phyloP scores from a whole-genome alignment of 768 basidiomycete genomes.

The Tremella yokohamensis region DNA sequence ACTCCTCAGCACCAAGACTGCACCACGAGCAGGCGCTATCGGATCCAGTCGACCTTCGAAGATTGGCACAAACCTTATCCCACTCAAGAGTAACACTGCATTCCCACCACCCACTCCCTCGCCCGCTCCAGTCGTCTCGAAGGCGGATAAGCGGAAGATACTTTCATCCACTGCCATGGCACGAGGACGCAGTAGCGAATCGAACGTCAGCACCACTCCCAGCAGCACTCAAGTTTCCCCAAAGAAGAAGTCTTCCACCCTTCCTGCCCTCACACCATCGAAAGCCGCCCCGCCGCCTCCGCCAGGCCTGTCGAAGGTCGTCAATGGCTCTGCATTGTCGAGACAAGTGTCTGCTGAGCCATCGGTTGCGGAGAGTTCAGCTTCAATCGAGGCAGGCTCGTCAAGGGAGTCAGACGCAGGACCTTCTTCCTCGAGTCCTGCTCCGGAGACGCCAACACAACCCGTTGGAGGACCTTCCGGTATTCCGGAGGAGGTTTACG shows the following conservation, averaged over 20 bases:
- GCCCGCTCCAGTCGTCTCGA: slow-evolving; percentile 22
- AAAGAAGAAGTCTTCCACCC: slow-evolving; percentile 27
- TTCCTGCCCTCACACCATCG: slow-evolving; percentile 13
- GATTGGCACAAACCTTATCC: slow-evolving; percentile 28
- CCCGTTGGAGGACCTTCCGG: slow-evolving; percentile 23
- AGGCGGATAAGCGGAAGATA: slow-evolving; percentile 30
- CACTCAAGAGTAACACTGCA: slow-evolving; percentile 35
- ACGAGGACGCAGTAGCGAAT: slow-evolving; percentile 33
- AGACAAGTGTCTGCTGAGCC: background rate
- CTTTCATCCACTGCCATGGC: slow-evolving; percentile 23
- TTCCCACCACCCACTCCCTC: slow-evolving; percentile 43
- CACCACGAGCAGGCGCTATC: slow-evolving; percentile 14
- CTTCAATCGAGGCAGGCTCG: slow-evolving; percentile 8
- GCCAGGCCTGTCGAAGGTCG: slow-evolving; percentile 1
- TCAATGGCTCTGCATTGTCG: background rate
- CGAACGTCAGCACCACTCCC: slow-evolving; percentile 17
- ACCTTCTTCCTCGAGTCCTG: slow-evolving; percentile 38
- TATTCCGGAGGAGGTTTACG: slow-evolving; percentile 33
- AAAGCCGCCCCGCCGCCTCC: slow-evolving; percentile 11
- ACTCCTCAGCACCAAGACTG: background rate
- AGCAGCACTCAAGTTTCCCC: slow-evolving; percentile 35
- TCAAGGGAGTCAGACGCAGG: slow-evolving; percentile 39
- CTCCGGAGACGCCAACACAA: slow-evolving; percentile 34
- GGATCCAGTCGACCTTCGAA: slow-evolving; percentile 24
- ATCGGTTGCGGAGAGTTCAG: background rate